These are phyloP conservation scores for Pinus taeda DNA, from an alignment of 75 land plant genomes.

Conservation along the genomic window DNA sequence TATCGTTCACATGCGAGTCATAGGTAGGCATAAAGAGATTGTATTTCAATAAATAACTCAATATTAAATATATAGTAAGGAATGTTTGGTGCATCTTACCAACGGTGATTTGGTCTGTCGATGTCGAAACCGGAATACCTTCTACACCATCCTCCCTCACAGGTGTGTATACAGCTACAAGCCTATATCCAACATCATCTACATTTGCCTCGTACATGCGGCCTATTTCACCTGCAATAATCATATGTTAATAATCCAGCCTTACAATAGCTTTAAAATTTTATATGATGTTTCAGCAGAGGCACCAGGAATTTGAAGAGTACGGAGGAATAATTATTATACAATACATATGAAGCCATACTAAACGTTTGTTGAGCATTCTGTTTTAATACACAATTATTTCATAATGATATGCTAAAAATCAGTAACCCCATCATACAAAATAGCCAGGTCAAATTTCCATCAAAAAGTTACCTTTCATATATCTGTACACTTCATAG, in stretches of 20 bases:
- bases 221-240: slow-evolving; percentile 72
- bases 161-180: slow-evolving; percentile 93
- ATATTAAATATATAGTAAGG: too few relatives aligned
- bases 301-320: neutral
- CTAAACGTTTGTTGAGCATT: neutral
- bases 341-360: neutral
- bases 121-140: slow-evolving; percentile 84
- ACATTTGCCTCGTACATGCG: slow-evolving; percentile 97
- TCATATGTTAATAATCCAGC: slow-evolving; percentile 7
- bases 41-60: too few relatives aligned
- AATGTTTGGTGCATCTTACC: slow-evolving; percentile 35
- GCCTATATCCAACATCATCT: slow-evolving; percentile 96
- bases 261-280: neutral
- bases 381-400: neutral
- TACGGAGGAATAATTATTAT: neutral
- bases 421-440: neutral
- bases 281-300: neutral
- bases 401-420: neutral
- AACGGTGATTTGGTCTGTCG: slow-evolving; percentile 90
- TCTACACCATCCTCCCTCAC: slow-evolving; percentile 95
- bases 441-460: too few relatives aligned
- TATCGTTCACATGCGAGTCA: too few relatives aligned
- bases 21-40: too few relatives aligned
- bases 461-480: too few relatives aligned
- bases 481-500: too few relatives aligned